phyloP scores from a whole-genome alignment of 345 rosid genomes.

The Hibiscus mutabilis region DNA sequence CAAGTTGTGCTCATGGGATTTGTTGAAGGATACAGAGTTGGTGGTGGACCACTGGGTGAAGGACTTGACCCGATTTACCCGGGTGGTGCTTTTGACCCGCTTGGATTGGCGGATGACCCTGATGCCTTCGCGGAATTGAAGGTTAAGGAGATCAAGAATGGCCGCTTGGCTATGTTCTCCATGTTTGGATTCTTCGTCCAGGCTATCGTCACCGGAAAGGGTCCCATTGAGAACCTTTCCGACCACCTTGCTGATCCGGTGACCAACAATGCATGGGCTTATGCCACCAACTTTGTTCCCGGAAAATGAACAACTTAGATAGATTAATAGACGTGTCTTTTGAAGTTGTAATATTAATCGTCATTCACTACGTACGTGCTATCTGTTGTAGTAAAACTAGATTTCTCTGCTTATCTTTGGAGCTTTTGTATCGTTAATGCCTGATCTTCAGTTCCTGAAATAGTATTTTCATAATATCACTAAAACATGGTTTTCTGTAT shows the following conservation, averaged over 20 bases:
- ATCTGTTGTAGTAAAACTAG: conserved; percentile 10
- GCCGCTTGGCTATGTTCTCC: conserved; percentile 86
- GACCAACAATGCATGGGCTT: conserved; percentile 95
- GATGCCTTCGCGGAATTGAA: conserved; percentile 91
- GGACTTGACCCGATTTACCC: conserved; percentile 96
- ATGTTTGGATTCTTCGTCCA: conserved; percentile 96
- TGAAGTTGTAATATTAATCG: conserved; percentile 9
- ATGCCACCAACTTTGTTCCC: conserved; percentile 94
- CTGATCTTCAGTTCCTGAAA: neutral
- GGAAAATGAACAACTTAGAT: conserved; percentile 50
- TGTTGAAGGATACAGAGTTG: conserved; percentile 89
- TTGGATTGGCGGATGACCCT: conserved; percentile 88
- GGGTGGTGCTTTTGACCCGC: conserved; percentile 91
- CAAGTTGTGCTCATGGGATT: conserved; percentile 97
- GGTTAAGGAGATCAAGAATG: conserved; percentile 94
- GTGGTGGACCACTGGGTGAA: conserved; percentile 96
- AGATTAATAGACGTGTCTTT: neutral
- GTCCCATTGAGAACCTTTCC: conserved; percentile 79
- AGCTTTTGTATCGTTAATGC: neutral
- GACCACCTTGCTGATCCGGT: conserved; percentile 91
- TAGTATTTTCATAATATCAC: neutral
- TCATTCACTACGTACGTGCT: conserved; percentile 1
- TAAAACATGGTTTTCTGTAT: too few species aligned
- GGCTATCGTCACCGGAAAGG: conserved; percentile 95
- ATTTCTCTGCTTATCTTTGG: neutral